Conservation (phyloP, 1,284 basidiomycete species). For the Mycena sp. region DNA sequence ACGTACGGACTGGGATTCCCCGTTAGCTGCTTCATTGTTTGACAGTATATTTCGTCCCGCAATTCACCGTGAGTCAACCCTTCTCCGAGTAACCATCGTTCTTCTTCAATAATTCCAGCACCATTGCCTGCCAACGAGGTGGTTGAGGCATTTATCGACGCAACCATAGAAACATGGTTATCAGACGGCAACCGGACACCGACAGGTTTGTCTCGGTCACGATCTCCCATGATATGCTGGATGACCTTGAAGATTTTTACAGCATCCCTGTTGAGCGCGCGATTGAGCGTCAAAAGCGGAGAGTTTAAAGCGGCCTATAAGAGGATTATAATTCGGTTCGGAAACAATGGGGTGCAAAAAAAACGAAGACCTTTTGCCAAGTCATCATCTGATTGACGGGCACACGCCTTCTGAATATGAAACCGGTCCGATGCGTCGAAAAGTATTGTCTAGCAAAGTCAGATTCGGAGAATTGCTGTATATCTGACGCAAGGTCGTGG, state of each 20-base stretch:
- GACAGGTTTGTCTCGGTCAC: conserved; percentile 72
- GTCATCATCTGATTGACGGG: conserved; percentile 88
- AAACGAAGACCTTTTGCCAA: conserved; percentile 79
- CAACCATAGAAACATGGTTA: conserved; percentile 47
- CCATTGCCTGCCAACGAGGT: conserved; percentile 55
- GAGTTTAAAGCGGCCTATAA: conserved; percentile 68
- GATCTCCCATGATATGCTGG: conserved; percentile 92
- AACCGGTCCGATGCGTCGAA: conserved; percentile 85
- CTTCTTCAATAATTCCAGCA: conserved; percentile 77
- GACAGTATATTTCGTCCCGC: conserved; percentile 92
- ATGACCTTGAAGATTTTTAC: conserved; percentile 88
- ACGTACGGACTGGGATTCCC: conserved; percentile 81
- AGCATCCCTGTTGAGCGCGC: conserved; percentile 76
- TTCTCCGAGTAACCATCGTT: conserved; percentile 84
- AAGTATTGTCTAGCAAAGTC: conserved; percentile 90
- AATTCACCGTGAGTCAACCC: conserved; percentile 84
- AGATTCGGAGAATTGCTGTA: conserved; percentile 84
- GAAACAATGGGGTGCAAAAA: too few species aligned
- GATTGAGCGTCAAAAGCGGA: conserved; percentile 78
- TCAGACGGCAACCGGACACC: conserved; percentile 56
- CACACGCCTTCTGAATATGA: conserved; percentile 82
- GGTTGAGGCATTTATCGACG: conserved; percentile 62
- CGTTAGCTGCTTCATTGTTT: conserved; percentile 90
- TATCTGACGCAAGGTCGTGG: conserved; percentile 80
- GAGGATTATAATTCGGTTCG: not conserved